Conservation (phyloP, 108 stramenopile species). For the Parietichytrium sp. region DNA sequence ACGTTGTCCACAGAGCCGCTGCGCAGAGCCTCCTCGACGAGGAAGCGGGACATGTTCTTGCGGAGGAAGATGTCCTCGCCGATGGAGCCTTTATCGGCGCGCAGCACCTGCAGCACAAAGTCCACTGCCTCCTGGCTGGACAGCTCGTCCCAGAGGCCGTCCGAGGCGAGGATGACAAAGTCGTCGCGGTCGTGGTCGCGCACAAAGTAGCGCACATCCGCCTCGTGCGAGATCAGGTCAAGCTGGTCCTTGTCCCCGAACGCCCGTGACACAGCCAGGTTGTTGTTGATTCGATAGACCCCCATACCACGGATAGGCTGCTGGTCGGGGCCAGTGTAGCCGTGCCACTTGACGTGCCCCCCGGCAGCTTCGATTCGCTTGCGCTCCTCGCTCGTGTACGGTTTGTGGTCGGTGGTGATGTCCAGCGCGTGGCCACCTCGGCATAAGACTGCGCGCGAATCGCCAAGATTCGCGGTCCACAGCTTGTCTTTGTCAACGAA, state of each 20-base stretch:
- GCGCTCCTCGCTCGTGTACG: slow-evolving; percentile 69
- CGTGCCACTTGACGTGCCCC: slow-evolving; percentile 52
- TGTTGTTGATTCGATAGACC: slow-evolving; percentile 89
- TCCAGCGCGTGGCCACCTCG: slow-evolving; percentile 52
- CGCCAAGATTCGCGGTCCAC: slow-evolving; percentile 86
- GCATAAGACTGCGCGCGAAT: slow-evolving; percentile 82
- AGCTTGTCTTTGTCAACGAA: slow-evolving; percentile 76
- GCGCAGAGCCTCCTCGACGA: too few relatives aligned
- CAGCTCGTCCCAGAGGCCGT: slow-evolving; percentile 97
- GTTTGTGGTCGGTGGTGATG: slow-evolving; percentile 88
- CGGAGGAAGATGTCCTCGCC: too few relatives aligned
- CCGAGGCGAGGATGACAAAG: slow-evolving; percentile 75
- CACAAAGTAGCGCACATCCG: slow-evolving; percentile 68
- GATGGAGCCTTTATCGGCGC: slow-evolving; percentile 43
- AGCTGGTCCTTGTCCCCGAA: slow-evolving; percentile 85
- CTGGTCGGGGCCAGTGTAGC: slow-evolving; percentile 40
- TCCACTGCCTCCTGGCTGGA: slow-evolving; percentile 84
- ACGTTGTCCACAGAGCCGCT: too few relatives aligned
- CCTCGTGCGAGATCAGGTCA: slow-evolving; percentile 74
- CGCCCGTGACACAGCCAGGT: slow-evolving; percentile 83
- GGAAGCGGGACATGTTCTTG: too few relatives aligned
- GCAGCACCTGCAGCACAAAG: slow-evolving; percentile 64
- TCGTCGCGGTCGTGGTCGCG: slow-evolving; percentile 53
- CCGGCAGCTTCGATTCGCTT: slow-evolving; percentile 75
- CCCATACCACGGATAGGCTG: slow-evolving; percentile 67